phyloP scores from a whole-genome alignment of 2,329 filamentous ascomycete species.

The Ceratocystis diversiconidia region DNA sequence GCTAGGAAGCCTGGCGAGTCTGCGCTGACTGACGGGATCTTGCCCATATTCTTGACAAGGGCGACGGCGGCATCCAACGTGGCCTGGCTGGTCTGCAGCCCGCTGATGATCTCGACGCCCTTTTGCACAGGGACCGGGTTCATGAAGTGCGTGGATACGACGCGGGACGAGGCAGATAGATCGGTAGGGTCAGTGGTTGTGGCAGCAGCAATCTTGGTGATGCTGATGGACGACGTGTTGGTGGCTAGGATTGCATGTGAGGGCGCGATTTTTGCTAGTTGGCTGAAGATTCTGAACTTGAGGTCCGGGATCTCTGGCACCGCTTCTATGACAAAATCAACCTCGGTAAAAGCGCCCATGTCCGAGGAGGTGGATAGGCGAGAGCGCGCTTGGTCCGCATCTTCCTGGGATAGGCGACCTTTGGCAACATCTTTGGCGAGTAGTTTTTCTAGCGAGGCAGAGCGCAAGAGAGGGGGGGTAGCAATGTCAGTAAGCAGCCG shows the following conservation, averaged over 20 bases:
- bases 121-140: constrained; percentile 96
- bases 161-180: constrained; percentile 67
- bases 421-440: constrained; percentile 87
- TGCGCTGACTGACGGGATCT: constrained; percentile 72
- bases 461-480: not conserved
- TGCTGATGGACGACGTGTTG: constrained; percentile 97
- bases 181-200: constrained; percentile 67
- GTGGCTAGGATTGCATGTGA: constrained; percentile 83
- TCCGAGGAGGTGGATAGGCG: constrained; percentile 56
- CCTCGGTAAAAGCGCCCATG: constrained; percentile 62
- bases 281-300: constrained; percentile 75
- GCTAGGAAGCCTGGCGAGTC: constrained; percentile 91
- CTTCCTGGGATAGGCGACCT: constrained; percentile 65
- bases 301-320: constrained; percentile 83
- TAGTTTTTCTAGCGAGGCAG: constrained; percentile 55
- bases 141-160: constrained; percentile 97
- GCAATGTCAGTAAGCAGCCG: not conserved
- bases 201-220: constrained; percentile 85
- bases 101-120: constrained; percentile 93
- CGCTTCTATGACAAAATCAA: constrained; percentile 95
- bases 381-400: constrained; percentile 58
- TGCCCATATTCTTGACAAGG: constrained; percentile 86
- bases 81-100: constrained; percentile 71
- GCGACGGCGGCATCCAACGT: constrained; percentile 72
- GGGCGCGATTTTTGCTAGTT: constrained; percentile 68